These are phyloP conservation scores for Boletus rubroflammeus DNA, from an alignment of 768 basidiomycete genomes.

Conservation along the genomic window DNA sequence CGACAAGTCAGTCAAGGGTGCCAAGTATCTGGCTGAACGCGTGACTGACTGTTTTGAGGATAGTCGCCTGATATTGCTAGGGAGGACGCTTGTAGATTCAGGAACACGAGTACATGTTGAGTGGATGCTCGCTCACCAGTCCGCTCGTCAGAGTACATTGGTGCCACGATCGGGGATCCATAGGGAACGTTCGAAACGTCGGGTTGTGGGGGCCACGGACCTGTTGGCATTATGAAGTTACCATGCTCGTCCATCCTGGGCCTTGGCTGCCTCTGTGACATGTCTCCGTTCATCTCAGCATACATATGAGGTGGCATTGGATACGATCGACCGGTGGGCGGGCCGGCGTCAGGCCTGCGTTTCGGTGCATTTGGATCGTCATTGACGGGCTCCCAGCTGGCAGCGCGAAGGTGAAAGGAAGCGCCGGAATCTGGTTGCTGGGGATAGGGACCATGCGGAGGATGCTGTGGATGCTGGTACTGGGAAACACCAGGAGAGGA, in stretches of 20 bases:
- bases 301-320: constrained; percentile 33
- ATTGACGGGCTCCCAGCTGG: constrained; percentile 49
- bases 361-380: constrained; percentile 36
- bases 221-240: constrained; percentile 27
- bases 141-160: constrained; percentile 57
- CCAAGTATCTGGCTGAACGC: constrained; percentile 5
- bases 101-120: constrained; percentile 9
- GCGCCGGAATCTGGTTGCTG: constrained; percentile 29
- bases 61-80: constrained; percentile 45
- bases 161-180: constrained; percentile 40
- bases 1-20: constrained; percentile 16
- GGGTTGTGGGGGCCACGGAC: constrained; percentile 33
- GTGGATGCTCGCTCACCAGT: constrained; percentile 39
- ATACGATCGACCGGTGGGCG: constrained; percentile 33
- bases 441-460: constrained; percentile 26
- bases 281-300: constrained; percentile 33
- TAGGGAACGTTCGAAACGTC: constrained; percentile 38
- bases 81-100: constrained; percentile 16
- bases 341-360: constrained; percentile 34
- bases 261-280: constrained; percentile 26
- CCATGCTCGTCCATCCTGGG: constrained; percentile 32
- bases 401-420: constrained; percentile 57
- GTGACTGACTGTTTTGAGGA: constrained; percentile 40
- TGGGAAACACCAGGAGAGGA: constrained; percentile 23
- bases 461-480: constrained; percentile 29